Base-by-base conservation (phyloP, 768 basidiomycete genomes). In the Termitomyces sp. region DNA sequence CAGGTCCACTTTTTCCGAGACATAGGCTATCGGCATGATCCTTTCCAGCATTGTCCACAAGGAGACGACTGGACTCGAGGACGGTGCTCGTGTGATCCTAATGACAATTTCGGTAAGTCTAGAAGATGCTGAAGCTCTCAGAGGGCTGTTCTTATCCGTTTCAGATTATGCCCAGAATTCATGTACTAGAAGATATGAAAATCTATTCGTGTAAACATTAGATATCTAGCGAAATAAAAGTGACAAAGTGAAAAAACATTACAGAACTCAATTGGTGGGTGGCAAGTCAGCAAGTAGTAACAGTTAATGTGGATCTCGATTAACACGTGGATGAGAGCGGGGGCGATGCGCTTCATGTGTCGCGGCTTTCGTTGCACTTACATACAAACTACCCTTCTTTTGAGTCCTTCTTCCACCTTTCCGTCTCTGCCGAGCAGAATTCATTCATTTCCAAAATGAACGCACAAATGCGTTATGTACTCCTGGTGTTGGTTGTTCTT, bases 1-100 rank as follows among this genome's bases (percentile, higher is more conserved):
- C 86, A 89, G 64, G 73, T 93, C 23, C 88, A 93, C 66, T 94
- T 88, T 67, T 94, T 94, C 72, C 63, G 70, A 47, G 90, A 94
- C 63, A 91, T 95, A 40, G 94, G 92, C 0, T 95, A 94, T 69
- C 74, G 80, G 60, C 91, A 95, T 59, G 81, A 87, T 54, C 84
- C 82, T 5, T 92, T 90, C 75, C 85, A 88, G 64, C 88, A 88
- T 60, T 90, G 91, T 70, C 84, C 85, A 0, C 67, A 74, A 57
- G 85, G 83, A 15, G 72, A 78, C 9, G 63, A 71, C 4, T 89
- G 88, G 77, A 63, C 66, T 1, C 70, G 75, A 55, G 84, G 85
- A 4, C 81, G 79, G 47, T 91, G 91, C 66, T 80, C 85, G 62
- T 93, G 90, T 67, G 82, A 90, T 67, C 78, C 79, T n/a, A 70